These are phyloP conservation scores for Ocimum tenuiflorum DNA, from an alignment of 257 asterid species.

Conservation along the genomic window DNA sequence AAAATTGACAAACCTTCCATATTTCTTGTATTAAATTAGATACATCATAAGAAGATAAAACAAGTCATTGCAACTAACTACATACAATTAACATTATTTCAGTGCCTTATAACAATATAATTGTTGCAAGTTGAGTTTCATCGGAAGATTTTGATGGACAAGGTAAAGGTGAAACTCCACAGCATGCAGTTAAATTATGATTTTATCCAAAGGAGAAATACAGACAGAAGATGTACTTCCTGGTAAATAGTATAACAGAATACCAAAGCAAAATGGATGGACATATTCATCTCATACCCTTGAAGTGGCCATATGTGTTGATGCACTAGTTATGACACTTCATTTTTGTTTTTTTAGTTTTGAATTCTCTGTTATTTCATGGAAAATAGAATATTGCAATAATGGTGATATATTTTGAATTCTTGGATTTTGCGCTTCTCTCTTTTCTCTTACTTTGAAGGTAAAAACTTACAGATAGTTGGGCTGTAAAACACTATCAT, in stretches of 20 bases:
- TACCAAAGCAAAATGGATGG: not conserved
- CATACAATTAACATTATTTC: not conserved
- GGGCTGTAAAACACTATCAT: not conserved
- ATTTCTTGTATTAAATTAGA: not conserved
- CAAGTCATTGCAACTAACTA: not conserved
- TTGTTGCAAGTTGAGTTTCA: not conserved
- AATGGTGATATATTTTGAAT: not conserved
- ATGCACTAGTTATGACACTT: not conserved
- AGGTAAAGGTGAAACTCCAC: not conserved
- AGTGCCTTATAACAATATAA: not conserved
- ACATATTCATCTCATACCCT: not conserved
- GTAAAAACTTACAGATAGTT: not conserved
- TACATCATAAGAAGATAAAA: not conserved
- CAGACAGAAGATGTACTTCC: not conserved
- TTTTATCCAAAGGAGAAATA: not conserved
- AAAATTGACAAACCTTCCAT: not conserved
- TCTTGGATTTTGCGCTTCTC: not conserved
- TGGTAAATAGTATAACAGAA: not conserved
- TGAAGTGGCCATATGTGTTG: not conserved
- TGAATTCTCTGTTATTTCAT: not conserved
- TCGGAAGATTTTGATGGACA: not conserved
- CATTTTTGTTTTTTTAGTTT: not conserved
- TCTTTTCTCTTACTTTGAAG: not conserved
- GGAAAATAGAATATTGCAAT: not conserved
- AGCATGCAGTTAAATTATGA: not conserved